Base-by-base conservation (phyloP, 257 asterid species). In the Nicotiana obtusifolia region DNA sequence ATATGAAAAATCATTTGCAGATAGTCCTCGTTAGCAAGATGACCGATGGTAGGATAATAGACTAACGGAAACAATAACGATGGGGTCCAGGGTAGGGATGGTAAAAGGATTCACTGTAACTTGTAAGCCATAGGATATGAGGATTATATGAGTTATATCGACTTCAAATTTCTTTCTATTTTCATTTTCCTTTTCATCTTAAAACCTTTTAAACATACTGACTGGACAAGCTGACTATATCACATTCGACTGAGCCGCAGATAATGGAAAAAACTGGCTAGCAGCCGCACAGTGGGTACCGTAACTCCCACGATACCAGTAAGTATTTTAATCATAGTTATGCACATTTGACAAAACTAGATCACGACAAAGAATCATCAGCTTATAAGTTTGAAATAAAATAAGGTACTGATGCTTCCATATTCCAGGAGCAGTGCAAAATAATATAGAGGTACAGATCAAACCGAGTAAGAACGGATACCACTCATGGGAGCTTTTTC, bases 401-500 rank as follows among this genome's bases (percentile, higher is more conserved):
- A 24, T 47, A 24, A 13, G 79, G 7, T 19, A 73, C 15, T 8
- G 10, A 47, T 73, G 41, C 5, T 49, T 49, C 10, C 8, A 2
- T 24, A 49, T 22, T 1, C 26, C 9, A 0, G n/a, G 5, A 26
- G 33, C 16, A 24, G 44, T 6, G 33, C 6, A 73, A 73, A 64
- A 71, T 83, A 31, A 53, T 22, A 26, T 11, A 3, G 41, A 84
- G 57, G 49, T 41, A 76, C 60, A 13, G 17, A 76, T 31, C n/a
- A 82, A 19, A 33, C 33, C 44, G 67, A 30, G 49, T 56, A 26
- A 62, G 86, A 73, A 84, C 71, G 76, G 20, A 28, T 95, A 95
- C 99, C 98, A 77, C 98, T 95, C 78, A 47, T 84, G 64, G 99
- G 98, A 80, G 99, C 99, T 84, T 89, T 91, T 84, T 92, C 98